Conservation (phyloP, 2,329 filamentous ascomycete species). For the Alternaria angustiovoidea region DNA sequence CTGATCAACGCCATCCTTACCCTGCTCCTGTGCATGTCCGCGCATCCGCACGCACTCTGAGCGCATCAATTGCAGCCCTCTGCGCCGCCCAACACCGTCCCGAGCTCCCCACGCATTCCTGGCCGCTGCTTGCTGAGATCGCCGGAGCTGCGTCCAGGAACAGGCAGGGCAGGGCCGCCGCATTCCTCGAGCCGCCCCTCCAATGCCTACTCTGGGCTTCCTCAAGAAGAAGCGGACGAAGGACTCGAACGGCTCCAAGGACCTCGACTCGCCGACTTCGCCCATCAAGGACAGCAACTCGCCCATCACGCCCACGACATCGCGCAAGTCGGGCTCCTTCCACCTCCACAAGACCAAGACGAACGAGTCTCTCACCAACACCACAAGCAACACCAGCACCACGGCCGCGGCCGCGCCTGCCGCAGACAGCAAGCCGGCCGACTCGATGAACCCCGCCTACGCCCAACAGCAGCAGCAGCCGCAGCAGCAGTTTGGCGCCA, state of each 20-base stretch:
- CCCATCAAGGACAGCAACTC: slow-evolving; percentile 65
- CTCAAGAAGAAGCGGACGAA: slow-evolving; percentile 99
- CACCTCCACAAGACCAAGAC: slow-evolving; percentile 41
- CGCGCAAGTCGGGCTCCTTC: slow-evolving; percentile 42
- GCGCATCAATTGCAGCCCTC: slow-evolving; percentile 15
- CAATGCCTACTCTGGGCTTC: slow-evolving; percentile 94
- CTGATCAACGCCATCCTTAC: slow-evolving; percentile 1
- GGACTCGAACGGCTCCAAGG: slow-evolving; percentile 72
- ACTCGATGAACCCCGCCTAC: slow-evolving; percentile 53
- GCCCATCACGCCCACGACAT: slow-evolving; percentile 47
- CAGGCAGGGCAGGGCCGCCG: slow-evolving; percentile 31
- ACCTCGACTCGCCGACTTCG: slow-evolving; percentile 72
- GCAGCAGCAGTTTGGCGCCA: slow-evolving; percentile 39
- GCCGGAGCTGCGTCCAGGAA: slow-evolving; percentile 16
- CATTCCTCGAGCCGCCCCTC: slow-evolving; percentile 35
- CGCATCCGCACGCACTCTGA: slow-evolving; percentile 6
- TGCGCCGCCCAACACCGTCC: slow-evolving; percentile 3
- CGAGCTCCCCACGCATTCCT: slow-evolving; percentile 4
- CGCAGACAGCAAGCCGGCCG: slow-evolving; percentile 44
- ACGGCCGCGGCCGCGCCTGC: slow-evolving; percentile 22
- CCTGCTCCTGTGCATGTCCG: slow-evolving; percentile 3
- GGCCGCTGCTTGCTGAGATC: slow-evolving; percentile 13
- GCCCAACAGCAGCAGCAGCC: slow-evolving; percentile 22
- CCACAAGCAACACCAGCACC: slow-evolving; percentile 13
- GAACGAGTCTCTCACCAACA: slow-evolving; percentile 37